These are phyloP conservation scores for Lathyrus oleraceus DNA, from an alignment of 306 rosid genomes.

Conservation along the genomic window DNA sequence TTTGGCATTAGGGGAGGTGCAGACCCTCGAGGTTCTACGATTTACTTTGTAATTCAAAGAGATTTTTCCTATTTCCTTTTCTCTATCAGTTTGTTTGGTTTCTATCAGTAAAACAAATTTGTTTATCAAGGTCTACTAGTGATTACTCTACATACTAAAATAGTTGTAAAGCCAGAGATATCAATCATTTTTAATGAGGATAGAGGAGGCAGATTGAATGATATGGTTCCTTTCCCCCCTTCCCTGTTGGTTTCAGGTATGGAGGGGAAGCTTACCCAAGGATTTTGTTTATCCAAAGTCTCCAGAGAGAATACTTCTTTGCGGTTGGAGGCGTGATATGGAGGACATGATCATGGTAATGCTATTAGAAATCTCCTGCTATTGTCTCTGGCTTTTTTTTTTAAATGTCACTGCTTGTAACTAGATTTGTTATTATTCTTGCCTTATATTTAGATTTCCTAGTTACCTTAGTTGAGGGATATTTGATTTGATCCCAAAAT, in stretches of 20 bases:
- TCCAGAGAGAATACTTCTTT: constrained; percentile 78
- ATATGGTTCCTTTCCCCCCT: constrained; percentile 28
- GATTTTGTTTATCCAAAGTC: constrained; percentile 71
- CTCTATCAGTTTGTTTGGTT: too few species aligned
- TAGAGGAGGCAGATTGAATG: constrained; percentile 62
- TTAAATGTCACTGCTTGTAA: constrained; percentile 7
- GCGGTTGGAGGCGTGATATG: constrained; percentile 98
- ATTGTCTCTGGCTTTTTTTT: constrained; percentile 25
- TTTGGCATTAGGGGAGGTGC: too few species aligned
- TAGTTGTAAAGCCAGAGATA: not conserved
- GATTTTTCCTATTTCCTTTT: too few species aligned
- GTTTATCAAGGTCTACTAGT: not conserved
- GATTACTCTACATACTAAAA: not conserved
- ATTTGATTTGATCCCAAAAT: too few species aligned
- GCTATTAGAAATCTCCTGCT: constrained; percentile 37
- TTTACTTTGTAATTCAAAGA: too few species aligned
- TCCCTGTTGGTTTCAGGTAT: constrained; percentile 70
- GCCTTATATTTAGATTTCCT: too few species aligned
- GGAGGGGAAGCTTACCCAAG: constrained; percentile 91
- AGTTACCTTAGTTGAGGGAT: too few species aligned
- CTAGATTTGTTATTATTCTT: too few species aligned
- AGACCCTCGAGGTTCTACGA: too few species aligned
- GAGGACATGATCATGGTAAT: constrained; percentile 96
- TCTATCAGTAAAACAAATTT: not conserved
- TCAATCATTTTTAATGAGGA: constrained; percentile 38